Base-by-base conservation (phyloP, 2,329 filamentous ascomycete species). In the Fusarium sororula region DNA sequence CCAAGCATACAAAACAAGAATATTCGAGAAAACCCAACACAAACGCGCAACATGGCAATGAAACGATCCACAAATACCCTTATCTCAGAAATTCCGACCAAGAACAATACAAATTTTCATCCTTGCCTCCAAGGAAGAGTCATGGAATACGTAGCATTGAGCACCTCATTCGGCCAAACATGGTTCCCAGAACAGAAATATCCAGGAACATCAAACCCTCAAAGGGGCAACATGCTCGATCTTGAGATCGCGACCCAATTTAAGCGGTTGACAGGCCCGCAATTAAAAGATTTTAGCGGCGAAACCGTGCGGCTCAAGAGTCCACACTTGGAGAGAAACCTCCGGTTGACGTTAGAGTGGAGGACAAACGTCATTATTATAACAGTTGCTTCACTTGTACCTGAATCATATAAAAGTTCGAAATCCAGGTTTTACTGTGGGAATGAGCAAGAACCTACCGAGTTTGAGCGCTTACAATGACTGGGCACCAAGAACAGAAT, bases 271-370 rank as follows among this genome's bases (percentile, higher is more conserved):
- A 48, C 35, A 50, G 61, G 44, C 44, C 68, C 68, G 66, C 50
- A n/a, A 8, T 42, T 32, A 48, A 62, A n/a, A 62, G 45, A 47
- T 47, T 55, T 67, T 57, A 32, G 30, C 12, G 32, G 38, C n/a
- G 20, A 45, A 39, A 30, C 32, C 20, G 13, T 26, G 55, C 22
- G 53, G 48, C 39, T 61, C 44, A 30, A 1, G 22, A 30, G 45
- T 53, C 61, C 58, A 59, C 62, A 15, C 13, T 30, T 26, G 68
- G 68, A 71, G 68, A 56, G 35, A 71, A 71, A 71, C 50, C 55
- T 71, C 68, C 68, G 68, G 68, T 20, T 55, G 45, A 54, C 18
- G 41, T 55, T 44, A 24, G 24, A 35, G 64, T 68, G 64, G 64
- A 68, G 56, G 56, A 41, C 38, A 12, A 57, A 71, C 68, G 67